Conservation (phyloP, 139 green algal genomes). For the Closterium sp. region DNA sequence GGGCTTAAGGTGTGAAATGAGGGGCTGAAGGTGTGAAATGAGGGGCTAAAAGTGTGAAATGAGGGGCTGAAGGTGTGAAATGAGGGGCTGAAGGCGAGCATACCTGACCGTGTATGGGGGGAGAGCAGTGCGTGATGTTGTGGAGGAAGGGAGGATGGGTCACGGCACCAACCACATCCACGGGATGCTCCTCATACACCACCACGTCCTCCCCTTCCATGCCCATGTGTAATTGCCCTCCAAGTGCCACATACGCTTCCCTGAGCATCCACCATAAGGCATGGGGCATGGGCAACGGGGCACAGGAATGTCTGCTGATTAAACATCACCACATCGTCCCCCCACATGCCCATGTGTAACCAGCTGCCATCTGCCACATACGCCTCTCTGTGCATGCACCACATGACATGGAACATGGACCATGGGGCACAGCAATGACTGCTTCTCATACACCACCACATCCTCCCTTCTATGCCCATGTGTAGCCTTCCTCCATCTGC, state of each 20-base stretch:
- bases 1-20: too few species aligned
- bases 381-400: background rate
- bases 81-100: too few species aligned
- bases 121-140: background rate
- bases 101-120: background rate
- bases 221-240: background rate
- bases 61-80: too few species aligned
- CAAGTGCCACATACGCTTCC: too few species aligned
- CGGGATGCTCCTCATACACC: background rate
- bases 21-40: too few species aligned
- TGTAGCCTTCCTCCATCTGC: background rate
- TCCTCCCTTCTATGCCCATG: background rate
- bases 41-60: too few species aligned
- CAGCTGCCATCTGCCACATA: background rate
- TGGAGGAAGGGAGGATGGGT: background rate
- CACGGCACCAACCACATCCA: background rate
- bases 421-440: too few species aligned
- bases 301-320: background rate
- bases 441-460: background rate
- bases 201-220: background rate
- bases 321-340: too few species aligned
- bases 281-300: background rate
- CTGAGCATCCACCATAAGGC: background rate
- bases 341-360: too few species aligned
- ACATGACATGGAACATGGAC: background rate